Evolutionary conservation across 306 rosid species (phyloP).

Genomic region (Quercus agrifolia): DNA sequence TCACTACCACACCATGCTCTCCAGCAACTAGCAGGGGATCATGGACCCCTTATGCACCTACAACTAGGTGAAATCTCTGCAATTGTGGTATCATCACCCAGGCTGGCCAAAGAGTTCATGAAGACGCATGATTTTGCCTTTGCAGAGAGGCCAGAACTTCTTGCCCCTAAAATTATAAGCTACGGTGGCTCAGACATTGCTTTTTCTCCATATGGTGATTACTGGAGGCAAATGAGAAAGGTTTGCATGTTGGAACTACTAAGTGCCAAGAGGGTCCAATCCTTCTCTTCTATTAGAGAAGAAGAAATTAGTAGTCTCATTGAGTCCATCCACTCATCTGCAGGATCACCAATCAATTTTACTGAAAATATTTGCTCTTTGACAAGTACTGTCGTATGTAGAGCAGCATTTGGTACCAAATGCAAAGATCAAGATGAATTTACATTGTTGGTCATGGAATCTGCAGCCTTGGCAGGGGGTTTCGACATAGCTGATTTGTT

Average conservation of each 20-base stretch:
- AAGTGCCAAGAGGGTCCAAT: too few species aligned
- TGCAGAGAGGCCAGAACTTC: not conserved
- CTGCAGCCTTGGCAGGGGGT: too few species aligned
- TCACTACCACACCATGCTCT: conserved; percentile 18
- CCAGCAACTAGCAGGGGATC: conserved; percentile 20
- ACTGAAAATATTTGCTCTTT: too few species aligned
- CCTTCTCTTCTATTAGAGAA: too few species aligned
- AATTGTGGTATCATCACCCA: conserved; percentile 38
- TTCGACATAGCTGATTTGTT: too few species aligned
- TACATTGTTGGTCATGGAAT: not conserved
- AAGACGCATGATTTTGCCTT: not conserved
- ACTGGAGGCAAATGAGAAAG: too few species aligned
- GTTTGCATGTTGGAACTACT: too few species aligned
- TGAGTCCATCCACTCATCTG: too few species aligned
- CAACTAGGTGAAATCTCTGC: conserved; percentile 38
- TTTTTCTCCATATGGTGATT: not conserved
- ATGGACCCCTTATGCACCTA: conserved; percentile 52
- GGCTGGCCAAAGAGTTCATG: not conserved
- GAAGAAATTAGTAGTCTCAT: too few species aligned
- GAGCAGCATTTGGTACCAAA: not conserved
- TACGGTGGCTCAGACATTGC: not conserved
- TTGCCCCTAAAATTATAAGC: not conserved
- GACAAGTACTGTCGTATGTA: too few species aligned
- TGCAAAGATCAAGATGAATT: not conserved
- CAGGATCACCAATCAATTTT: too few species aligned